Percentiles rank a stretch among this genome's conserved stretches.
Conservation (phyloP, 306 rosid species). For the Quercus ilex region DNA sequence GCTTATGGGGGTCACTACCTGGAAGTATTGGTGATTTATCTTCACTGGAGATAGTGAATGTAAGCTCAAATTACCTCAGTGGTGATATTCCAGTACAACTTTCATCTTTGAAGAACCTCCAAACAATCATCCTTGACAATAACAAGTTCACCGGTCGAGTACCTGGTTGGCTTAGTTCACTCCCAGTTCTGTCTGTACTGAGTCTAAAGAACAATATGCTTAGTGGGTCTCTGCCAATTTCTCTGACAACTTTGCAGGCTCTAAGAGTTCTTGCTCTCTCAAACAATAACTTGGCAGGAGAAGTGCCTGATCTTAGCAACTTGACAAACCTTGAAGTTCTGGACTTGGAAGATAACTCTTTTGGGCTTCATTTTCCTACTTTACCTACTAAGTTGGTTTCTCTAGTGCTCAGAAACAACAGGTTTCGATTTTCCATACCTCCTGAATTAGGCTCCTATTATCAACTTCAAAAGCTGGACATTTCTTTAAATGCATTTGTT, state of each 20-base stretch:
- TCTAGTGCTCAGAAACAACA: conserved; percentile 69
- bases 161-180: conserved; percentile 54
- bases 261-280: conserved; percentile 72
- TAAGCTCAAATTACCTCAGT: conserved; percentile 61
- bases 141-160: conserved; percentile 57
- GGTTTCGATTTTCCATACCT: conserved; percentile 56
- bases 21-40: conserved; percentile 35
- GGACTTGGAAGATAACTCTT: conserved; percentile 56
- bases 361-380: conserved; percentile 79
- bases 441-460: conserved; percentile 44
- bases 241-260: conserved; percentile 41
- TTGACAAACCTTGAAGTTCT: conserved; percentile 75
- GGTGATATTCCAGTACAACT: conserved; percentile 57
- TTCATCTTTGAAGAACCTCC: conserved; percentile 58
- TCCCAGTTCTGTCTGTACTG: conserved; percentile 64
- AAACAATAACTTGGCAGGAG: conserved; percentile 59
- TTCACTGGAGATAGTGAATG: conserved; percentile 79
- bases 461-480: conserved; percentile 75
- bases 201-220: conserved; percentile 61
- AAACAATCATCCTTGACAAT: conserved; percentile 69
- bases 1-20: conserved; percentile 74
- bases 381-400: conserved; percentile 56
- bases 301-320: conserved; percentile 56
- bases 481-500: conserved; percentile 70
- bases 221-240: conserved; percentile 60